phyloP scores from a whole-genome alignment of 2,329 filamentous ascomycete species.

The Domatiomyces catenatus region DNA sequence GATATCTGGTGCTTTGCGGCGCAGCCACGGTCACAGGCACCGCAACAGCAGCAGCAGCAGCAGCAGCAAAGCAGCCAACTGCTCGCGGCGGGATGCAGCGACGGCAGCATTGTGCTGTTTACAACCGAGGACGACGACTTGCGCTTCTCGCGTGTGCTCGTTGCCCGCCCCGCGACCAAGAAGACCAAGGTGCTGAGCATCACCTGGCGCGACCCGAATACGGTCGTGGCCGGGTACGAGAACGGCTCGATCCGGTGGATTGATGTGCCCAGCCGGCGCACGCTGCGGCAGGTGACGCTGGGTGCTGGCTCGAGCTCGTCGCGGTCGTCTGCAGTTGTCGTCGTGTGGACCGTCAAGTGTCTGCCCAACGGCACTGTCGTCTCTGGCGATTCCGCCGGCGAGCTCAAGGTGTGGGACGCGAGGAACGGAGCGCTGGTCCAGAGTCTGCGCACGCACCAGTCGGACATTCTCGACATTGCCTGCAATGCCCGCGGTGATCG shows the following conservation, averaged over 20 bases:
- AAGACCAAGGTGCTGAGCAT: conserved; percentile 83
- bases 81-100: conserved; percentile 76
- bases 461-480: conserved; percentile 80
- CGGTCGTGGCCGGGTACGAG: conserved; percentile 81
- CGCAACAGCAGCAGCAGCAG: conserved; percentile 7
- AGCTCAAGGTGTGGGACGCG: conserved; percentile 85
- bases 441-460: conserved; percentile 69
- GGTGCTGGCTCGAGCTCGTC: conserved; percentile 55
- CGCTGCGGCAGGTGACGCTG: conserved; percentile 69
- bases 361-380: conserved; percentile 78
- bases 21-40: conserved; percentile 48
- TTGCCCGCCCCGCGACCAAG: conserved; percentile 57
- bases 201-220: conserved; percentile 69
- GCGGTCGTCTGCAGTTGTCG: conserved; percentile 31
- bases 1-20: conserved; percentile 94
- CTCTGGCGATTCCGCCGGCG: conserved; percentile 86
- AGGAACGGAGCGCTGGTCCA: conserved; percentile 82
- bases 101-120: conserved; percentile 76
- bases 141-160: conserved; percentile 60
- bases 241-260: conserved; percentile 89
- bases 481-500: conserved; percentile 63
- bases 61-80: conserved; percentile 31
- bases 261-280: conserved; percentile 62
- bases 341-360: conserved; percentile 88
- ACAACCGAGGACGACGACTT: conserved; percentile 74